phyloP scores from a whole-genome alignment of 2,329 filamentous ascomycete species.

The Paraphaeosphaeria sporulosa region DNA sequence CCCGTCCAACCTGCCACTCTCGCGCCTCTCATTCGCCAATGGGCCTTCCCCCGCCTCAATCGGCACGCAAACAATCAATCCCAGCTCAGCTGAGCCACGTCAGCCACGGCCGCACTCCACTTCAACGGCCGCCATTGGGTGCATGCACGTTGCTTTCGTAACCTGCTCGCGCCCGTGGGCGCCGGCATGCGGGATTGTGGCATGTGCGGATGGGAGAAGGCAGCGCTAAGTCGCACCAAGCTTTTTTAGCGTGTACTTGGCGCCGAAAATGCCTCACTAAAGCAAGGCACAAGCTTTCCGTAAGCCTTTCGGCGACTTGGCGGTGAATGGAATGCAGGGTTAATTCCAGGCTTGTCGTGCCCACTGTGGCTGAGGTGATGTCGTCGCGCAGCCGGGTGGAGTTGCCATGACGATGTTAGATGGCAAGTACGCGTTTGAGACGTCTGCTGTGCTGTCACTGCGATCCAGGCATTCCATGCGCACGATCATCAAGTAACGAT shows the following conservation, averaged over 20 bases:
- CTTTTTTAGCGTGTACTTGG: conserved; percentile 26
- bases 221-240: conserved; percentile 34
- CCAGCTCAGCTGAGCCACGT: conserved; percentile 5
- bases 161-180: conserved; percentile 21
- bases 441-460: too few species aligned
- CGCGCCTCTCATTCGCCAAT: background rate
- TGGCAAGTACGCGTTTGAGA: background rate
- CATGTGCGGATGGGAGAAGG: background rate
- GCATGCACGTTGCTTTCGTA: background rate
- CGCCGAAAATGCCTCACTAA: conserved; percentile 32
- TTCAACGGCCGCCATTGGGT: background rate
- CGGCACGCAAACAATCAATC: background rate
- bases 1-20: conserved; percentile 11
- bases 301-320: conserved; percentile 37
- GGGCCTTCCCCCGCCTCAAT: background rate
- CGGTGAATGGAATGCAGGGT: conserved; percentile 23
- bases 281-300: conserved; percentile 34
- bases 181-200: background rate
- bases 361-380: conserved; percentile 14
- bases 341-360: background rate
- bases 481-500: too few species aligned
- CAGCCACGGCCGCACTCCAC: background rate
- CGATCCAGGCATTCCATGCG: too few species aligned
- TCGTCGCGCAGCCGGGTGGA: conserved; percentile 2
- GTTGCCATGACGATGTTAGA: background rate